Evolutionary conservation across 495 filamentous ascomycete genomes (phyloP).

Genomic region (Amphirosellinia nigrospora): DNA sequence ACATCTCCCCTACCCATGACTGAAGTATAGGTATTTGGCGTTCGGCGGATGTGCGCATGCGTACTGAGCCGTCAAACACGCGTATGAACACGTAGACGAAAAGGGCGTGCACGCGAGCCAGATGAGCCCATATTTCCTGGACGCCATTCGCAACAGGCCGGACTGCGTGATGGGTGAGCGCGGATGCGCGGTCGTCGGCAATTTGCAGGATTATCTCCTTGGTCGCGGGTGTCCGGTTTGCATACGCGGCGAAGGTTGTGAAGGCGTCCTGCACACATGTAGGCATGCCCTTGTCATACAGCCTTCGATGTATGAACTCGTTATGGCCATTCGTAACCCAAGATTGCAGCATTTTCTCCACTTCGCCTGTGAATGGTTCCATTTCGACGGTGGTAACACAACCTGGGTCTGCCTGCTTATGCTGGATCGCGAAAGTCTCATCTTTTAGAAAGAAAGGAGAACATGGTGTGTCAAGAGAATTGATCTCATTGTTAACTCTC

Average conservation of each 20-base stretch:
- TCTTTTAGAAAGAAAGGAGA: conserved; percentile 32
- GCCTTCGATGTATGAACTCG: conserved; percentile 47
- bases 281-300: conserved; percentile 42
- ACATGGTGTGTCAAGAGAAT: conserved; percentile 16
- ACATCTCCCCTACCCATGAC: conserved; percentile 18
- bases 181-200: conserved; percentile 29
- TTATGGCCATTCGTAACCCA: conserved; percentile 37
- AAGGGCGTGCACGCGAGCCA: conserved; percentile 46
- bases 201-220: conserved; percentile 35
- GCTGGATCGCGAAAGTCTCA: conserved; percentile 33
- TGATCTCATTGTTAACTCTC: conserved; percentile 9
- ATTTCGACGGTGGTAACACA: conserved; percentile 26
- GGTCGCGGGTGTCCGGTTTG: conserved; percentile 28
- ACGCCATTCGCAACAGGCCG: conserved; percentile 1
- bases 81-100: conserved; percentile 48
- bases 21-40: conserved; percentile 18
- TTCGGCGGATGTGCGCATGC: conserved; percentile 28
- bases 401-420: conserved; percentile 18
- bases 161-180: neutral
- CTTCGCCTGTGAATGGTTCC: conserved; percentile 34
- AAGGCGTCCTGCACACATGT: conserved; percentile 40
- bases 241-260: conserved; percentile 37
- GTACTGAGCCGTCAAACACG: conserved; percentile 36
- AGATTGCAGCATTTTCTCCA: conserved; percentile 33
- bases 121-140: conserved; percentile 36